Evolutionary conservation across 2,329 filamentous ascomycete genomes (phyloP).

Genomic region (Epichloe aotearoae): DNA sequence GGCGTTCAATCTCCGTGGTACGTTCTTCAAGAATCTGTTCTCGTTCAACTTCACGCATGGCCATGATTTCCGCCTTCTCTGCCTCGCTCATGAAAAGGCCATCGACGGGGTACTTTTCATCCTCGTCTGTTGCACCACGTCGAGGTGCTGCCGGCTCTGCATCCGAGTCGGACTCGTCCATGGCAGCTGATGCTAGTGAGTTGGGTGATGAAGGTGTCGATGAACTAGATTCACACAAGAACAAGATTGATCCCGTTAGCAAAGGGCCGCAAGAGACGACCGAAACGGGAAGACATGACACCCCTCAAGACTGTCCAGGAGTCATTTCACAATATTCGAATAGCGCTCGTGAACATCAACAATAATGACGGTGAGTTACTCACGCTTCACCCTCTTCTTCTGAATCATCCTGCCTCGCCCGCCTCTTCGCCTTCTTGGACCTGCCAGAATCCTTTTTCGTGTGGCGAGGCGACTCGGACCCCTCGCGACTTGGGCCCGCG

Average conservation of each 20-base stretch:
- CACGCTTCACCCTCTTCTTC: slow-evolving; percentile 52
- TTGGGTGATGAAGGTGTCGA: slow-evolving; percentile 55
- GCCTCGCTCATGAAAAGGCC: slow-evolving; percentile 65
- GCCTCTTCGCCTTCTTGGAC: slow-evolving; percentile 35
- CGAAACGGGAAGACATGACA: background rate
- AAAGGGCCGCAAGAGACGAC: background rate
- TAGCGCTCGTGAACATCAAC: background rate
- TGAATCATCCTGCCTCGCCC: slow-evolving; percentile 26
- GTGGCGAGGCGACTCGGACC: slow-evolving; percentile 38
- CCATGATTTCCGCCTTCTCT: slow-evolving; percentile 69
- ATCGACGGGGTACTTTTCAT: slow-evolving; percentile 70
- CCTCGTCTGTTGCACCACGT: slow-evolving; percentile 35
- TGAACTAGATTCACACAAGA: slow-evolving; percentile 36
- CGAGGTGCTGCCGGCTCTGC: slow-evolving; percentile 27
- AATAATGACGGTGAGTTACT: slow-evolving; percentile 12
- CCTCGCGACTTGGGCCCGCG: slow-evolving; percentile 40
- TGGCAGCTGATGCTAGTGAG: slow-evolving; percentile 70
- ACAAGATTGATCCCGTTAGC: slow-evolving; percentile 3
- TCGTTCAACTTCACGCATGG: slow-evolving; percentile 78
- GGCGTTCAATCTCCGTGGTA: slow-evolving; percentile 66
- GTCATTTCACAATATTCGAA: background rate
- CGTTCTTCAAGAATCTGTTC: slow-evolving; percentile 85
- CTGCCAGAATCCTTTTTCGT: slow-evolving; percentile 19
- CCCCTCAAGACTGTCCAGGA: background rate
- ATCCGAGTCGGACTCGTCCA: slow-evolving; percentile 74